A percentile compares a stretch with the other conserved stretches of the same genome.
These are phyloP conservation scores for Orychophragmus violaceus DNA, from an alignment of 345 rosid species.

Conservation along the genomic window DNA sequence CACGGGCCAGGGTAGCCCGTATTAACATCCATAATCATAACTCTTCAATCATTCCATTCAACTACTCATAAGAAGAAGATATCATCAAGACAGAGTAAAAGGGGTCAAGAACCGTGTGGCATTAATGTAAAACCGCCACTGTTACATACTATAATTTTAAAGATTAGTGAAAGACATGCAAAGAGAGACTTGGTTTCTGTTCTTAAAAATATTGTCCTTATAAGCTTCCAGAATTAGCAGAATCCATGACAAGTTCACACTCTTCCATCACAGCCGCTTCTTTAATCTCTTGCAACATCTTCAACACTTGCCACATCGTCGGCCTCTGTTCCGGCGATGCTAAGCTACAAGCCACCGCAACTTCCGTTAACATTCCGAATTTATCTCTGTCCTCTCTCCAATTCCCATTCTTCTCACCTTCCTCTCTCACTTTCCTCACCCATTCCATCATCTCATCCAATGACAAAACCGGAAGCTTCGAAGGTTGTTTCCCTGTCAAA, in stretches of 20 bases:
- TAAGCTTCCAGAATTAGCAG: constrained; percentile 23
- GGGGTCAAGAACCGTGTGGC: constrained; percentile 19
- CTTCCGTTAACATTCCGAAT: constrained; percentile 68
- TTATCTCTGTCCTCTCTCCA: constrained; percentile 43
- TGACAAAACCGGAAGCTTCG: constrained; percentile 41
- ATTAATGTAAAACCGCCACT: constrained; percentile 16
- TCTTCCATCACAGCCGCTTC: constrained; percentile 60
- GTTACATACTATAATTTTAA: background rate
- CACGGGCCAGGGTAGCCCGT: too few relatives aligned
- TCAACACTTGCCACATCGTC: constrained; percentile 92
- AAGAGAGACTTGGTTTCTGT: background rate
- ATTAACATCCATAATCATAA: too few relatives aligned
- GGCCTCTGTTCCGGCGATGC: constrained; percentile 85
- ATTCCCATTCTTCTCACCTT: constrained; percentile 32
- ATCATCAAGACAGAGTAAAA: background rate
- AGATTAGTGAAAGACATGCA: constrained; percentile 13
- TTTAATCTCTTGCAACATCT: constrained; percentile 89
- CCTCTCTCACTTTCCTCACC: constrained; percentile 60
- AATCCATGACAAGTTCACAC: constrained; percentile 35
- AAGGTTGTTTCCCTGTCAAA: constrained; percentile 64
- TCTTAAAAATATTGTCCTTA: background rate
- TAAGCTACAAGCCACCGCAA: constrained; percentile 59
- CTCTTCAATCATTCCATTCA: background rate
- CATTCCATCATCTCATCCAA: constrained; percentile 45
- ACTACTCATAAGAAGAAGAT: background rate